phyloP scores from a whole-genome alignment of 2,329 filamentous ascomycete genomes.

The Apiospora rasikravindrae region DNA sequence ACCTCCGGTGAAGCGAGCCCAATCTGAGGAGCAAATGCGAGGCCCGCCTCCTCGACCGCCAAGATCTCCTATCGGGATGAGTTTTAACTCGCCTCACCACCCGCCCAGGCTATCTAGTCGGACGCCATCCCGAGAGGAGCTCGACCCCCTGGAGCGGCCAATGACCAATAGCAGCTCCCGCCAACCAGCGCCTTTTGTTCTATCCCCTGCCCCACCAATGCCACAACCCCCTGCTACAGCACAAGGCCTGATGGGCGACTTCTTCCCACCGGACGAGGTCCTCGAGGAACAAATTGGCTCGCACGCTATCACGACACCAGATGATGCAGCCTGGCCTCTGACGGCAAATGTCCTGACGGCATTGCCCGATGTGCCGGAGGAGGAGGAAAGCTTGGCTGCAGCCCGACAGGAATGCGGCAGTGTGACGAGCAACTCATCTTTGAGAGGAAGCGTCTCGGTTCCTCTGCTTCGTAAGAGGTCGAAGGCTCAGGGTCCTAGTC shows the following conservation, averaged over 20 bases:
- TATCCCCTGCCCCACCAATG: constrained; percentile 28
- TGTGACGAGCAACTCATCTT: constrained; percentile 55
- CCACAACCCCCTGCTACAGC: constrained; percentile 35
- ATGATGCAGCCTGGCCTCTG: constrained; percentile 52
- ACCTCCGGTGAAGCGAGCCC: constrained; percentile 48
- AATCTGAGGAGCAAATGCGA: constrained; percentile 57
- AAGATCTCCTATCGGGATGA: constrained; percentile 49
- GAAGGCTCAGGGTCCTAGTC: constrained; percentile 36
- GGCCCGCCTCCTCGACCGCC: constrained; percentile 55
- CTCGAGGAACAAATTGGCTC: constrained; percentile 26
- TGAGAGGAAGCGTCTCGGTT: constrained; percentile 61
- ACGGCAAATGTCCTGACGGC: constrained; percentile 44
- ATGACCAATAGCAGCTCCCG: constrained; percentile 16
- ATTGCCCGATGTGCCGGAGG: constrained; percentile 66
- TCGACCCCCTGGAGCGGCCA: constrained; percentile 14
- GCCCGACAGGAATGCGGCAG: constrained; percentile 46
- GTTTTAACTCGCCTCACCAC: constrained; percentile 50
- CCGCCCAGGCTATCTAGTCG: constrained; percentile 61
- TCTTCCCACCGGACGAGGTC: background rate
- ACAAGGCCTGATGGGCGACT: constrained; percentile 7
- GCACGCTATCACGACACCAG: constrained; percentile 49
- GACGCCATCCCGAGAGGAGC: constrained; percentile 42
- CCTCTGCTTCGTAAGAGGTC: constrained; percentile 57
- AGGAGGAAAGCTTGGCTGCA: constrained; percentile 56
- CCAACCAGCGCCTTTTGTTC: constrained; percentile 26